Percentiles rank a stretch among this genome's conserved stretches.
phyloP scores from a whole-genome alignment of 2,329 filamentous ascomycete species.

The Penicillium sp. region DNA sequence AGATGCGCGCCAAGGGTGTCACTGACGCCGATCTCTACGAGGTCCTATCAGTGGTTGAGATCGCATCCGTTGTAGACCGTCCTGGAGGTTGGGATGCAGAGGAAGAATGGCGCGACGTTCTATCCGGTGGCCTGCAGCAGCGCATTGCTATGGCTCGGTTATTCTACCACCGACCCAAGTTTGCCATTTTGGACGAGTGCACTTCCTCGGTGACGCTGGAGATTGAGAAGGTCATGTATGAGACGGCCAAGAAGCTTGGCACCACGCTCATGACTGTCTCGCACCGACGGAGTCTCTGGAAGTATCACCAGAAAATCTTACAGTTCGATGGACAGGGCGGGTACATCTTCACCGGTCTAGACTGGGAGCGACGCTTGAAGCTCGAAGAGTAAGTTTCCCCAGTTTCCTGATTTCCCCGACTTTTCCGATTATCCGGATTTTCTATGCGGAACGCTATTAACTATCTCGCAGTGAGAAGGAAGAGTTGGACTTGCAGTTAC shows the following conservation, averaged over 20 bases:
- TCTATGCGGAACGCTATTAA: constrained; percentile 9
- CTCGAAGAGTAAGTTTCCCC: constrained; percentile 69
- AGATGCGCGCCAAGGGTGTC: constrained; percentile 80
- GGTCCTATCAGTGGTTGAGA: constrained; percentile 75
- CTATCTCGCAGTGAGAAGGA: constrained; percentile 68
- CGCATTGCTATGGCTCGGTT: constrained; percentile 93
- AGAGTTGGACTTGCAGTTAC: constrained; percentile 79
- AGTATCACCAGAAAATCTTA: constrained; percentile 89
- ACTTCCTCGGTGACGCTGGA: constrained; percentile 93
- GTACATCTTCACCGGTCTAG: constrained; percentile 83
- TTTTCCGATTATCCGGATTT: neutral
- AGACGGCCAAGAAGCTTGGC: constrained; percentile 83
- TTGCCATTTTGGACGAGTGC: constrained; percentile 96
- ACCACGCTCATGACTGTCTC: constrained; percentile 97
- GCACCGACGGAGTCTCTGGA: constrained; percentile 88
- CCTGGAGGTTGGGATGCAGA: constrained; percentile 88
- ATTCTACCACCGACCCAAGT: constrained; percentile 89
- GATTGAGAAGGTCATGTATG: constrained; percentile 94
- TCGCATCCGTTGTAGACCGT: constrained; percentile 76
- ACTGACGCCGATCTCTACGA: constrained; percentile 75
- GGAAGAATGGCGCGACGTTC: constrained; percentile 92
- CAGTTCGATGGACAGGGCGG: constrained; percentile 95
- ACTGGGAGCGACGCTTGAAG: constrained; percentile 78
- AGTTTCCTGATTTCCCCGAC: neutral
- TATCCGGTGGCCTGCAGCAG: constrained; percentile 90